A percentile compares a stretch with the other conserved stretches of the same genome.
Evolutionary conservation across 202 grass and related monocot species (phyloP).

Genomic region (Setaria italica): DNA sequence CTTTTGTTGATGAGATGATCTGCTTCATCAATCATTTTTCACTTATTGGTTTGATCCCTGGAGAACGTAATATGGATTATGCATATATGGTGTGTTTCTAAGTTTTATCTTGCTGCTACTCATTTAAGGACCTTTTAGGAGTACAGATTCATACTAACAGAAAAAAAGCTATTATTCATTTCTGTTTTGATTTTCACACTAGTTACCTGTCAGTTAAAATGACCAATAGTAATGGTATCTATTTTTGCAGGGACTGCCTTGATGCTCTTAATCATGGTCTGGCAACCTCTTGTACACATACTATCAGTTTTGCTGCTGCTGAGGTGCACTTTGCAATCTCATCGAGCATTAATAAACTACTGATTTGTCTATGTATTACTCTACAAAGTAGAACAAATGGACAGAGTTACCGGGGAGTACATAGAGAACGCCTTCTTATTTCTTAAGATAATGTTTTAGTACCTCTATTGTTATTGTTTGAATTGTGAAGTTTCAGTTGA

Average conservation of each 20-base stretch:
- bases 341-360: slow-evolving; percentile 30
- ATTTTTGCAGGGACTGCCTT: slow-evolving; percentile 73
- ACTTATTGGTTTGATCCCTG: slow-evolving; percentile 33
- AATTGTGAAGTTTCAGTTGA: slow-evolving; percentile 34
- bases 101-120: slow-evolving; percentile 9
- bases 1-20: background rate
- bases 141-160: background rate
- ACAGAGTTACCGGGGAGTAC: background rate
- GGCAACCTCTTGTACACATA: slow-evolving; percentile 70
- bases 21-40: background rate
- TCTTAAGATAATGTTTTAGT: slow-evolving; percentile 9
- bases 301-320: slow-evolving; percentile 72
- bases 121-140: slow-evolving; percentile 21
- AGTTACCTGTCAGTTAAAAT: slow-evolving; percentile 29
- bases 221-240: slow-evolving; percentile 25
- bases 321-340: slow-evolving; percentile 57
- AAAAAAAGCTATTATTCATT: slow-evolving; percentile 4
- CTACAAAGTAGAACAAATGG: background rate
- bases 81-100: slow-evolving; percentile 18
- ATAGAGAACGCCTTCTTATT: slow-evolving; percentile 19
- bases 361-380: slow-evolving; percentile 17
- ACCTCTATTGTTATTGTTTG: background rate
- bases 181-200: slow-evolving; percentile 17
- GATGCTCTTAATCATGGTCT: slow-evolving; percentile 91
- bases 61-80: slow-evolving; percentile 7